A percentile compares a stretch with the other conserved stretches of the same genome.
These are phyloP conservation scores for Euphrasia confusa DNA, from an alignment of 257 asterid genomes.

Conservation along the genomic window DNA sequence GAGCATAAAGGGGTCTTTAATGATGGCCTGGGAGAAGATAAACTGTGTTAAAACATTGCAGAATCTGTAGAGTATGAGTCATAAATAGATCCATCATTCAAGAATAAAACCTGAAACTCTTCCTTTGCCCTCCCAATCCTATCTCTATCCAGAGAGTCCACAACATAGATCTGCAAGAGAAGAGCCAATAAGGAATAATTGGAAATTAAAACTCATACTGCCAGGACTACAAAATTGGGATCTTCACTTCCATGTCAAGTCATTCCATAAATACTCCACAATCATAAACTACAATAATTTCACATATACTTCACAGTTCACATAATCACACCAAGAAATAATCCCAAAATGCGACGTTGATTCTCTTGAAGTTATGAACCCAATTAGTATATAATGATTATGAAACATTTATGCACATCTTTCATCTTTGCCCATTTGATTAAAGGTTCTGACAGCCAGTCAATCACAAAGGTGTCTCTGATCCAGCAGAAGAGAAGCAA, in stretches of 20 bases:
- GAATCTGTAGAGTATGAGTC: slow-evolving; percentile 23
- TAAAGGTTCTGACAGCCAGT: background rate
- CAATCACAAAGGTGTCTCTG: background rate
- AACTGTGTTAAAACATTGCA: slow-evolving; percentile 28
- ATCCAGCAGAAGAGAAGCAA: background rate
- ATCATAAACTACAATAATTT: background rate
- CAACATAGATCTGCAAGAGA: slow-evolving; percentile 74
- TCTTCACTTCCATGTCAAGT: slow-evolving; percentile 15
- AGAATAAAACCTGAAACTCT: slow-evolving; percentile 78
- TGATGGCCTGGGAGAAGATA: slow-evolving; percentile 58
- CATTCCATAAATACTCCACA: background rate
- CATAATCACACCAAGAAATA: background rate
- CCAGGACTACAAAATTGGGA: slow-evolving; percentile 13
- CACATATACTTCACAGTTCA: background rate
- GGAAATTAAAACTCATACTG: background rate
- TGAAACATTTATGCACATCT: background rate
- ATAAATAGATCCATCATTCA: slow-evolving; percentile 24
- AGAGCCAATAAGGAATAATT: background rate
- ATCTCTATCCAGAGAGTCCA: slow-evolving; percentile 92
- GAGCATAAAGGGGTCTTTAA: slow-evolving; percentile 91
- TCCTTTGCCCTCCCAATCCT: slow-evolving; percentile 75
- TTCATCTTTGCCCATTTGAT: background rate
- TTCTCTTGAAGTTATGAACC: background rate
- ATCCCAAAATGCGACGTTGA: background rate
- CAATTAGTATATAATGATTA: background rate